Percentiles rank a stretch among this genome's conserved stretches.
Evolutionary conservation across 78 protist genomes (phyloP).

Genomic region (Chrysochromulina tobinii): DNA sequence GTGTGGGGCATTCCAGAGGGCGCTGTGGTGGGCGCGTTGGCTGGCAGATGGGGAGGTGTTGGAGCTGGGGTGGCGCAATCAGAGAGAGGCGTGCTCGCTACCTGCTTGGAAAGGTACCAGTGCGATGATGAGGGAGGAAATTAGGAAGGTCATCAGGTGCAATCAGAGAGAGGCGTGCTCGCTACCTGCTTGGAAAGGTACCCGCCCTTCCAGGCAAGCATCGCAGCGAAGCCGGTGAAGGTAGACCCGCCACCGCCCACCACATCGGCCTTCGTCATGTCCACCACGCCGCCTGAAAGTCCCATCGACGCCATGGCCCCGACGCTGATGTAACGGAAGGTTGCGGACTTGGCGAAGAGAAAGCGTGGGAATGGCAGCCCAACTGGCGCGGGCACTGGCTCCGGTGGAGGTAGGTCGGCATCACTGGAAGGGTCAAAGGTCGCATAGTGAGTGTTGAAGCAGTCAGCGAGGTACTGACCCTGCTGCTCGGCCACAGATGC

Average conservation of each 20-base stretch:
- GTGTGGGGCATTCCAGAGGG: too few species aligned
- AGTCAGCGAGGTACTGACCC: not conserved
- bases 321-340: not conserved
- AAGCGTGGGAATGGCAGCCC: not conserved
- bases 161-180: too few species aligned
- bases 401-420: not conserved
- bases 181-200: not conserved
- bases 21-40: too few species aligned
- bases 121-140: too few species aligned
- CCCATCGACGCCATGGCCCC: not conserved
- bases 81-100: too few species aligned
- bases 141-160: too few species aligned
- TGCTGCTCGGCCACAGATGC: not conserved
- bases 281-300: not conserved
- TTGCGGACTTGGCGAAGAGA: not conserved
- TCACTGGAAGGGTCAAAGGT: not conserved
- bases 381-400: not conserved
- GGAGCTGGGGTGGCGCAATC: too few species aligned
- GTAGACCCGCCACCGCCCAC: not conserved
- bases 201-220: not conserved
- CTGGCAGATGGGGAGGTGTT: too few species aligned
- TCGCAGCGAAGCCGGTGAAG: not conserved
- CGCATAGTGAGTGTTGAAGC: not conserved
- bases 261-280: not conserved
- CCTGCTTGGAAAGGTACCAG: too few species aligned